A percentile compares a stretch with the other conserved stretches of the same genome.
Evolutionary conservation across 2,329 filamentous ascomycete genomes (phyloP).

Genomic region (Sarocladium strictum): DNA sequence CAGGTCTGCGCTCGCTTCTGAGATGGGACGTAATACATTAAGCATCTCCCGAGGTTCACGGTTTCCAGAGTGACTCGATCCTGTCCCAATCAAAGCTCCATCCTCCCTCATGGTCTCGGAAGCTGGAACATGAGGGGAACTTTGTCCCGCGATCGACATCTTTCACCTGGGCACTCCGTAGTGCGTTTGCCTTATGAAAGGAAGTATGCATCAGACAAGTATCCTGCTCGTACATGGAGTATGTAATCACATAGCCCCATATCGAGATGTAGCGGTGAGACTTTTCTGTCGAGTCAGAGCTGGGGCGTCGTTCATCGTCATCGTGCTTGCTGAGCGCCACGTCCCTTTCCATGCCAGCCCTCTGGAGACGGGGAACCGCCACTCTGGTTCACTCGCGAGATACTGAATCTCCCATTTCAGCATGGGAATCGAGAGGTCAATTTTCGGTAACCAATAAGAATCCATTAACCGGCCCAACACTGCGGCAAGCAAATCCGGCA

Average conservation of each 20-base stretch:
- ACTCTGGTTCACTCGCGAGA: background rate
- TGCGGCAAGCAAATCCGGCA: constrained; percentile 2
- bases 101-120: too few relatives aligned
- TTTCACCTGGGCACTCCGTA: too few relatives aligned
- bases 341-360: background rate
- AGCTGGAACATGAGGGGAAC: background rate
- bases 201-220: too few relatives aligned
- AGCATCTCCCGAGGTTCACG: too few relatives aligned
- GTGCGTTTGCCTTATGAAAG: too few relatives aligned
- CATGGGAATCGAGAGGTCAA: background rate
- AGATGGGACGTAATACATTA: too few relatives aligned
- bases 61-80: too few relatives aligned
- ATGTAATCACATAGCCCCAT: too few relatives aligned
- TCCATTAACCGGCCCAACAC: background rate
- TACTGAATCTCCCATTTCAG: background rate
- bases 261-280: too few relatives aligned
- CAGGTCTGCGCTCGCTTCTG: background rate
- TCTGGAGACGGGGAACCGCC: background rate
- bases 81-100: background rate
- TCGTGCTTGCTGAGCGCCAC: background rate
- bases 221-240: too few relatives aligned
- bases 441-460: background rate
- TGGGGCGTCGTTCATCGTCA: background rate
- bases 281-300: background rate
- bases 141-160: background rate